phyloP scores from a whole-genome alignment of 192 early-diverging fungal genomes.

The Backusella luteola region DNA sequence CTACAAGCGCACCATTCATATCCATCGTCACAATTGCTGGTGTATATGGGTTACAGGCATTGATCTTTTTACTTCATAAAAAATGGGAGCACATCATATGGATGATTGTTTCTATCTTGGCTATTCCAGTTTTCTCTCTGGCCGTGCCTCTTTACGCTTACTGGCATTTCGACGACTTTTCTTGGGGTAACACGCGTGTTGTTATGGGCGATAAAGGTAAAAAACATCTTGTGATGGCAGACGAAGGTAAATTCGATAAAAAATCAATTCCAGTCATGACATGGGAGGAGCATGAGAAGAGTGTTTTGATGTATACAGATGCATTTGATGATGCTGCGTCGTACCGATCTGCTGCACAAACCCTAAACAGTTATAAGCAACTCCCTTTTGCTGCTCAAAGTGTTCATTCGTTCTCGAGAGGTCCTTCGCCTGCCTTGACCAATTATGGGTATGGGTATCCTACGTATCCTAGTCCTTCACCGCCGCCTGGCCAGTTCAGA shows the following conservation, averaged over 20 bases:
- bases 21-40: conserved; percentile 81
- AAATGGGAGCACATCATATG: conserved; percentile 77
- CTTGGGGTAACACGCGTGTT: conserved; percentile 75
- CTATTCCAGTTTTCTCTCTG: conserved; percentile 69
- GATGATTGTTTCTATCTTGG: conserved; percentile 80
- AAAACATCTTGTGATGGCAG: conserved; percentile 40
- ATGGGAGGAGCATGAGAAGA: background rate
- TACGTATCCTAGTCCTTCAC: background rate
- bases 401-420: background rate
- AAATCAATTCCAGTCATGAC: conserved; percentile 48
- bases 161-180: conserved; percentile 99
- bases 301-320: conserved; percentile 35
- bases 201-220: conserved; percentile 53
- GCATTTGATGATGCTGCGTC: conserved; percentile 43
- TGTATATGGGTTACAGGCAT: conserved; percentile 85
- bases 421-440: background rate
- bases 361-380: conserved; percentile 14
- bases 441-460: background rate
- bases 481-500: background rate
- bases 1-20: conserved; percentile 67
- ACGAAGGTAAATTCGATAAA: conserved; percentile 70
- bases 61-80: conserved; percentile 76
- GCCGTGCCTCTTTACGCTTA: conserved; percentile 69
- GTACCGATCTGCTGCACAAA: conserved; percentile 35
- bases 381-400: background rate